Evolutionary conservation across 1,284 basidiomycete genomes (phyloP).

Genomic region (Boletellus sp.): DNA sequence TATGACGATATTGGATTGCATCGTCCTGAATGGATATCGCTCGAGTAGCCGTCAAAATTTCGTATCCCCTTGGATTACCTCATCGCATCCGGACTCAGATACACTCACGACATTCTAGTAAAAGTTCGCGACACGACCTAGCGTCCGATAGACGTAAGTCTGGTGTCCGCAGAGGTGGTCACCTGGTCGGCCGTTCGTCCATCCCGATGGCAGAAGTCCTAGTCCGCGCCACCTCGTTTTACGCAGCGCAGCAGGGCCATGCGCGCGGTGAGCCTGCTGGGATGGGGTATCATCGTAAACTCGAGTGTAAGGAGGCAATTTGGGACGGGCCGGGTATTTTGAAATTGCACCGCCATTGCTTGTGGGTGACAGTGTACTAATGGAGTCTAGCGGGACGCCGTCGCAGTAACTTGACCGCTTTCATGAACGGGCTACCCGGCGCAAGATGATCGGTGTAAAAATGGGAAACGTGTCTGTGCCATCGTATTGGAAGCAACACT

Average conservation of each 20-base stretch:
- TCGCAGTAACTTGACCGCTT: not conserved
- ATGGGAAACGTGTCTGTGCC: conserved; percentile 5
- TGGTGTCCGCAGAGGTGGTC: not conserved
- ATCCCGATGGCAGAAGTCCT: not conserved
- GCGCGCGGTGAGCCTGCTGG: too few species aligned
- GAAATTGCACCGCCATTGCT: not conserved
- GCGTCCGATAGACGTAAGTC: conserved; percentile 12
- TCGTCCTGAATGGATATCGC: not conserved
- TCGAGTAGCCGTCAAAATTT: not conserved
- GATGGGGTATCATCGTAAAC: too few species aligned
- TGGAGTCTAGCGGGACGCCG: conserved; percentile 3
- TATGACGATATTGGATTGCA: conserved; percentile 9
- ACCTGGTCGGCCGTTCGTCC: not conserved
- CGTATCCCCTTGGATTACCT: conserved; percentile 11
- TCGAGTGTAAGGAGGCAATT: too few species aligned
- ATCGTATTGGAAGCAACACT: not conserved
- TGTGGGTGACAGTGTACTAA: not conserved
- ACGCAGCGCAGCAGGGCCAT: too few species aligned
- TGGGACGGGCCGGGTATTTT: not conserved
- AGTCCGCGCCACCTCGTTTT: too few species aligned
- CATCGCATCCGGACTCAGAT: conserved; percentile 4
- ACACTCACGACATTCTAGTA: not conserved
- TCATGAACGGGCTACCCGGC: not conserved
- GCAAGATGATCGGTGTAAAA: conserved; percentile 4
- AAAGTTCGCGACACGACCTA: conserved; percentile 3